Percentiles rank a stretch among this genome's conserved stretches.
Conservation (phyloP, 2,329 filamentous ascomycete species). For the Ceratocystis variospora region DNA sequence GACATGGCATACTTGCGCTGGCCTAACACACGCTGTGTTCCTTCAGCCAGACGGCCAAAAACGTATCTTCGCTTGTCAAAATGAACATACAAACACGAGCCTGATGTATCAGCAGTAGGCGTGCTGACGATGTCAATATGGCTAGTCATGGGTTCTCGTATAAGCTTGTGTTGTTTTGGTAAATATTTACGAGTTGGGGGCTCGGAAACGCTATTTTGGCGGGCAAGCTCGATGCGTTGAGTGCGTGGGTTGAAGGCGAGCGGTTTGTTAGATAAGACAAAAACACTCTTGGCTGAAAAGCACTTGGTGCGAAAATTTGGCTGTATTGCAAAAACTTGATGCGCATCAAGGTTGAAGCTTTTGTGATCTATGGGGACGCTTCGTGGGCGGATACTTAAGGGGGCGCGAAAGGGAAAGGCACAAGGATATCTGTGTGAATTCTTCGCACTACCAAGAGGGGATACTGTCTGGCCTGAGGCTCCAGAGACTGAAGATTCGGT, state of each 20-base stretch:
- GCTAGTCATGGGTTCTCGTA: conserved; percentile 47
- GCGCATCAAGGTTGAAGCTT: conserved; percentile 8
- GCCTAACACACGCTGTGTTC: conserved; percentile 62
- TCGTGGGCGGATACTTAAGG: not conserved
- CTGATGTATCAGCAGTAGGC: conserved; percentile 77
- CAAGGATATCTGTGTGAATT: not conserved
- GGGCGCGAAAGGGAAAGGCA: not conserved
- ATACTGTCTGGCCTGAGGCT: not conserved
- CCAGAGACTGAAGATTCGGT: not conserved
- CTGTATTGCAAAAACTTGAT: conserved; percentile 16
- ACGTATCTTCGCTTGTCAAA: conserved; percentile 74
- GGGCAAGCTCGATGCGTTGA: not conserved
- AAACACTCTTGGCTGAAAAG: conserved; percentile 18
- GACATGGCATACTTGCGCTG: conserved; percentile 52
- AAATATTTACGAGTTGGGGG: not conserved
- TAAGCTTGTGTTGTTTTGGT: not conserved
- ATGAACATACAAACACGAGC: conserved; percentile 62
- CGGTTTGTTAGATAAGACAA: conserved; percentile 15
- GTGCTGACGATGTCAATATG: conserved; percentile 63
- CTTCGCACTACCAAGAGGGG: not conserved
- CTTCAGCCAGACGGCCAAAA: conserved; percentile 71
- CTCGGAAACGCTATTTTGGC: not conserved
- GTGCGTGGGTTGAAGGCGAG: not conserved
- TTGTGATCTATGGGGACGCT: conserved; percentile 11
- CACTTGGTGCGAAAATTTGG: conserved; percentile 8